Evolutionary conservation across 2,329 filamentous ascomycete genomes (phyloP), one percentile per base, ranked within the genome.

Genomic region (Trichoderma arundinaceum): DNA sequence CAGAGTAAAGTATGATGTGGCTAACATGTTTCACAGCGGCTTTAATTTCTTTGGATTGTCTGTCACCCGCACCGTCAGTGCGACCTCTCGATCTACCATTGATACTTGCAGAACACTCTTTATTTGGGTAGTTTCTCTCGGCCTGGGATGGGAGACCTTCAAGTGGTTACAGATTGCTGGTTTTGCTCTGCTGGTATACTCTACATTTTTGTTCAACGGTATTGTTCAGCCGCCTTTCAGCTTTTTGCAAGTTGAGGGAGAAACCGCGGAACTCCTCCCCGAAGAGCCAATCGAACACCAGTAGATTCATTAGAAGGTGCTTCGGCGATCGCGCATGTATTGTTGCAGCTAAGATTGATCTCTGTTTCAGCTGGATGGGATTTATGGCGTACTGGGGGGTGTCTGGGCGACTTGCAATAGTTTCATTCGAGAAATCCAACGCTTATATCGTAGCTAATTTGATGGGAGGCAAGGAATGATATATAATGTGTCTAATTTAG

Each of bases 1-100:
- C 17, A 17, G 4, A n/a, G 35, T 19, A 3, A 68, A 61, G 28
- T 10, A 33, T 1, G 60, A 49, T 63, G 70, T 73, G 66, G 76
- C 66, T 69, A 64, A 66, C 4, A 62, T 67, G 48, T 8, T 19
- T 68, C 35, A 48, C 38, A 96, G 92, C 69, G 94, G 94, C 62
- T 99, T 98, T 86, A 99, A 99, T 81, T 99, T 96, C 83, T 99
- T 99, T 78, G 95, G 95, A 7, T 86, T 99, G 9, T 95, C 92
- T 0, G 94, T 99, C 8, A 99, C 95, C 0, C 88, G 92, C 67
- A 89, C 81, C 68, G 92, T 99, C 70, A 96, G 91, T 69, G 95
- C 95, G 10, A 99, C 95, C 0, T 92, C 94, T 1, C 88, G 95
- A 68, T 96, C 92, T 38, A 98, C 94, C 38, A 98, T 99, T 72